phyloP scores from a whole-genome alignment of 1,284 basidiomycete genomes.

The Rhizoctonia solani region DNA sequence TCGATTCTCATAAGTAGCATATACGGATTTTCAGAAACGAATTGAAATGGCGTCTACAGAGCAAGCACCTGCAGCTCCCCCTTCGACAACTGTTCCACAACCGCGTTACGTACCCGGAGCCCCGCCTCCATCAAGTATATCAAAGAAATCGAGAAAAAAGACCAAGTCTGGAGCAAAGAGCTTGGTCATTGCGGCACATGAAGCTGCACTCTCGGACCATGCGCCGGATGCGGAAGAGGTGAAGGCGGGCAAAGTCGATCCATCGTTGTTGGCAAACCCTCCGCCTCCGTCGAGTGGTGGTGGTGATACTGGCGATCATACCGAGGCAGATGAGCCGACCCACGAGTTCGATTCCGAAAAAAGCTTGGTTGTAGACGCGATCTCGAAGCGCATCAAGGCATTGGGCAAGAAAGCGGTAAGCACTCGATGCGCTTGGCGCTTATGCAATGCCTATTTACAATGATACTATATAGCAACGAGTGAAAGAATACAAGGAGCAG shows the following conservation, averaged over 20 bases:
- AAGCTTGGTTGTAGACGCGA: conserved; percentile 74
- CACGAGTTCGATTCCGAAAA: conserved; percentile 51
- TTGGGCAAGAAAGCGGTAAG: conserved; percentile 83
- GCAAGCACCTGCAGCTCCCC: background rate
- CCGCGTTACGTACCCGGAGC: conserved; percentile 72
- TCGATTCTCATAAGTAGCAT: background rate
- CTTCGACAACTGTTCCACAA: conserved; percentile 42
- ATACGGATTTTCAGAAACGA: background rate
- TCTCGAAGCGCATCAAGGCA: conserved; percentile 74
- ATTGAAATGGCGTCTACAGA: conserved; percentile 17
- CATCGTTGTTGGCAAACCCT: conserved; percentile 12
- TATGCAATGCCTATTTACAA: background rate
- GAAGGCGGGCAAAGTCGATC: conserved; percentile 48
- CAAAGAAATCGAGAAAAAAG: conserved; percentile 66
- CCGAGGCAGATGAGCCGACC: conserved; percentile 52
- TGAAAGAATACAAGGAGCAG: conserved; percentile 45
- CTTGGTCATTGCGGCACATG: conserved; percentile 44
- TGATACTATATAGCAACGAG: conserved; percentile 51
- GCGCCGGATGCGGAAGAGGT: conserved; percentile 43
- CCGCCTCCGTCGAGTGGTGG: conserved; percentile 51
- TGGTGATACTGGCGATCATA: conserved; percentile 42
- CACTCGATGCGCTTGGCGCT: conserved; percentile 38
- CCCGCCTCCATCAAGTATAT: conserved; percentile 56
- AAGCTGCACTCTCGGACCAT: conserved; percentile 11
- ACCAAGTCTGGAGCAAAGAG: conserved; percentile 56